Evolutionary conservation across 371 early-diverging fungal genomes (phyloP), one percentile per base, ranked within the genome.

Genomic region (Gilbertella persicaria): DNA sequence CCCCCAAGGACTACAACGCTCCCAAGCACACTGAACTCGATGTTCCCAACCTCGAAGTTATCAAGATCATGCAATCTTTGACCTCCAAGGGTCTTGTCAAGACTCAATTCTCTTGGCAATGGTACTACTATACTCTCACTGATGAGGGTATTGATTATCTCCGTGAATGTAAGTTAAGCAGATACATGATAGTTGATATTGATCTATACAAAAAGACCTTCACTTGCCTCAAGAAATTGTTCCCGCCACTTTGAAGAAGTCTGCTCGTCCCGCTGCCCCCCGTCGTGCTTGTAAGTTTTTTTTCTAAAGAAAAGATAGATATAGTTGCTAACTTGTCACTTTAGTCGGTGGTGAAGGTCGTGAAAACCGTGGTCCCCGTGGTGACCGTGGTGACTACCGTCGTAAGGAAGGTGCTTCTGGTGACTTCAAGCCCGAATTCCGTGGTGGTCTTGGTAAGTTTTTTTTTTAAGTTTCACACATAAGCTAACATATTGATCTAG

Each of bases 71-170:
- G 68, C 96, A 96, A 86, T 95, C 94, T 55, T 85, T 98, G 73
- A 81, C 85, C 75, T 98, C 98, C 62, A 90, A 87, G 69, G 95
- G 93, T 64, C 90, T 75, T 59, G 96, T 98, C 78, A 92, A 88
- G 82, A 91, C 91, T 66, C 90, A 88, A 73, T 99, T 99, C 92
- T 94, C 94, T 66, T 99, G 99, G 99, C 97, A 95, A 73, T 93
- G 93, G 87, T 97, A 92, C 84, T 99, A 99, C 90, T 98, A 97
- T 84, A 91, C 88, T 75, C 83, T 99, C 69, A 97, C 96, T 75
- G 89, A 94, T 75, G 90, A 89, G 77, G 98, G 98, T 79, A 94
- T 97, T 64, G 93, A 90, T 71, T 95, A 94, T 82, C 86, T 97
- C 64, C 92, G 98, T 74, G 90, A 91, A 84, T 91, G 63, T 70